A percentile compares a stretch with the other conserved stretches of the same genome.
Evolutionary conservation across 2,329 filamentous ascomycete species (phyloP).

Genomic region (Ilyonectria sp.): DNA sequence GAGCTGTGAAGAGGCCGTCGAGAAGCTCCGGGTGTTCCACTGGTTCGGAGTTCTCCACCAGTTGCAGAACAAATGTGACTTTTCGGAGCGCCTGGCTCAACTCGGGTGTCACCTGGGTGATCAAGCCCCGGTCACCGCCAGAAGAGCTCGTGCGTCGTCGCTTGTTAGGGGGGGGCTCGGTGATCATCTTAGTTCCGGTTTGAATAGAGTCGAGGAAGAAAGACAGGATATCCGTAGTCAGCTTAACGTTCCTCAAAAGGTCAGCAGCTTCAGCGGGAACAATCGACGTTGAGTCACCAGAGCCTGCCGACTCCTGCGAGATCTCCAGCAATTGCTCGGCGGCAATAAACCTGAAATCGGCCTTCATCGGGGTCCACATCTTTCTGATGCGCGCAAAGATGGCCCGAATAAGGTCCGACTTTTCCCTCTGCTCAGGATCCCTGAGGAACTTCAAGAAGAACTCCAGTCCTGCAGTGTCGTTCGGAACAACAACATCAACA

Average conservation of each 20-base stretch:
- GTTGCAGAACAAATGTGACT: constrained; percentile 88
- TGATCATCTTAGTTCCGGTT: constrained; percentile 79
- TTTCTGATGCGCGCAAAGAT: constrained; percentile 79
- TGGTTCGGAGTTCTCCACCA: constrained; percentile 86
- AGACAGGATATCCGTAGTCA: constrained; percentile 80
- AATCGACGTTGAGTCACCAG: constrained; percentile 53
- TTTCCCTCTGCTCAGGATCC: constrained; percentile 56
- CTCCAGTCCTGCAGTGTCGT: constrained; percentile 67
- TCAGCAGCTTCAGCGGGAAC: constrained; percentile 76
- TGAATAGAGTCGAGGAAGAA: constrained; percentile 83
- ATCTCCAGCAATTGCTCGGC: constrained; percentile 76
- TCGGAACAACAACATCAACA: constrained; percentile 68
- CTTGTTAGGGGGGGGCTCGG: constrained; percentile 82
- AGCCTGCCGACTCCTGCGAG: constrained; percentile 61
- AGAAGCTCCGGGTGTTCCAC: constrained; percentile 83
- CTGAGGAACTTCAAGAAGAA: constrained; percentile 65
- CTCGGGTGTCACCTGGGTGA: constrained; percentile 75
- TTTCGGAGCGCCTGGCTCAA: constrained; percentile 79
- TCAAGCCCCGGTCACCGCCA: constrained; percentile 73
- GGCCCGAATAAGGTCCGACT: constrained; percentile 70
- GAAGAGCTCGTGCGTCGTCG: constrained; percentile 83
- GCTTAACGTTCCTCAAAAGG: constrained; percentile 79
- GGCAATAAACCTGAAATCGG: constrained; percentile 70
- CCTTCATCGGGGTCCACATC: constrained; percentile 82
- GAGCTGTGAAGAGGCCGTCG: constrained; percentile 83